These are phyloP conservation scores for Trichoderma endophyticum DNA, from an alignment of 2,329 filamentous ascomycete species.

Conservation along the genomic window DNA sequence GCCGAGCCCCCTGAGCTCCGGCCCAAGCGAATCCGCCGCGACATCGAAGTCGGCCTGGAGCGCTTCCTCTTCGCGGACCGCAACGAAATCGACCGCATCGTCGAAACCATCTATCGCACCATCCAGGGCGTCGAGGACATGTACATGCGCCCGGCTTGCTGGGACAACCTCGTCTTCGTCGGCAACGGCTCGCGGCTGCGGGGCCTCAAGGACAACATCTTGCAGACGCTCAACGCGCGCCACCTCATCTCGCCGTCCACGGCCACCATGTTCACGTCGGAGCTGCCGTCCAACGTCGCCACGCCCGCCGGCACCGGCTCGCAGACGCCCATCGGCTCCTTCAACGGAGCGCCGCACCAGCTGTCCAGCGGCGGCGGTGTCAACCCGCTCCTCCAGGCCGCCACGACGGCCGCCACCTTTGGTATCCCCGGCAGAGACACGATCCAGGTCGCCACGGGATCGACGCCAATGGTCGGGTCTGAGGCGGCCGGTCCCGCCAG, in stretches of 20 bases:
- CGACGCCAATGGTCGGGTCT: slow-evolving; percentile 41
- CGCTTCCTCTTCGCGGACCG: slow-evolving; percentile 68
- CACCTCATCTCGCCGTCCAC: slow-evolving; percentile 90
- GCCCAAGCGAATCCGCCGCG: slow-evolving; percentile 57
- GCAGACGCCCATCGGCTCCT: slow-evolving; percentile 75
- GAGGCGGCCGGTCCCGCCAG: slow-evolving; percentile 36
- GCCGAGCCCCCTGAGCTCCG: slow-evolving; percentile 40
- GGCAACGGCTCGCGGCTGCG: slow-evolving; percentile 73
- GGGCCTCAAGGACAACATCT: slow-evolving; percentile 85
- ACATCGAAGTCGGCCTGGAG: slow-evolving; percentile 75
- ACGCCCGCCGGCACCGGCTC: slow-evolving; percentile 87
- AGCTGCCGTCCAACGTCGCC: slow-evolving; percentile 88
- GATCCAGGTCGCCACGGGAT: slow-evolving; percentile 38
- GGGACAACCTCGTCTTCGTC: slow-evolving; percentile 89
- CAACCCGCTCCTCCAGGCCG: slow-evolving; percentile 88
- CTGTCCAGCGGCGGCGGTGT: slow-evolving; percentile 59
- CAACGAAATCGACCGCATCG: slow-evolving; percentile 76
- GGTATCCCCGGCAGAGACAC: slow-evolving; percentile 41
- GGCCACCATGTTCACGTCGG: slow-evolving; percentile 94
- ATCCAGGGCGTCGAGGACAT: slow-evolving; percentile 81
- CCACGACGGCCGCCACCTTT: slow-evolving; percentile 68
- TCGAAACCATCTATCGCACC: slow-evolving; percentile 76
- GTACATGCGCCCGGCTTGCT: slow-evolving; percentile 79
- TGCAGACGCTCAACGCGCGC: slow-evolving; percentile 73
- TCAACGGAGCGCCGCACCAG: slow-evolving; percentile 54